A percentile compares a stretch with the other conserved stretches of the same genome.
Evolutionary conservation across 805 yeast genomes (phyloP).

Genomic region (Candida argentea): DNA sequence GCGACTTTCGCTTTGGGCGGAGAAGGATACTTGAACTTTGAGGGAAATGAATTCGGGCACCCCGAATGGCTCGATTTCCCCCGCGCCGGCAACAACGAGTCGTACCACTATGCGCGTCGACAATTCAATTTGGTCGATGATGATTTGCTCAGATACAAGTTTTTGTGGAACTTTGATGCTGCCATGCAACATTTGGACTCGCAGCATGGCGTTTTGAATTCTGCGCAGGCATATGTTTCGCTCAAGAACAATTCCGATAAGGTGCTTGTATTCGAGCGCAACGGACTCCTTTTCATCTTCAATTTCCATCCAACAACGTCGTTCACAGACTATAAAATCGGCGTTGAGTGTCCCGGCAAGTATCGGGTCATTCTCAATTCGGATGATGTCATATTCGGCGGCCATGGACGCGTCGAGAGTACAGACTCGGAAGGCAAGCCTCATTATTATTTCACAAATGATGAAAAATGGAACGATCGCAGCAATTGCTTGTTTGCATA

Average conservation of each 20-base stretch:
- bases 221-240: constrained; percentile 71
- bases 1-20: constrained; percentile 91
- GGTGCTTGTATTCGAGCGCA: constrained; percentile 81
- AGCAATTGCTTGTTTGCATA: constrained; percentile 66
- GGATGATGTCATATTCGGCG: constrained; percentile 67
- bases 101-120: constrained; percentile 89
- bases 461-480: constrained; percentile 73
- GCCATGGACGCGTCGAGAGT: constrained; percentile 55
- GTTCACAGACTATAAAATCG: constrained; percentile 78
- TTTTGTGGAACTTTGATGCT: constrained; percentile 70
- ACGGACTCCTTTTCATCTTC: constrained; percentile 74
- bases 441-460: constrained; percentile 56
- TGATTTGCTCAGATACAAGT: constrained; percentile 67
- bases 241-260: constrained; percentile 85
- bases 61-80: constrained; percentile 99
- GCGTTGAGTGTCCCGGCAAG: constrained; percentile 73
- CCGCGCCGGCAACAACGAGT: constrained; percentile 74
- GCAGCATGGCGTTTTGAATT: constrained; percentile 58
- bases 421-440: constrained; percentile 30
- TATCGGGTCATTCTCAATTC: constrained; percentile 69
- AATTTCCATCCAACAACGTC: constrained; percentile 85
- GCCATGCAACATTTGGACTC: constrained; percentile 75
- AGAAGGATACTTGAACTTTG: constrained; percentile 91
- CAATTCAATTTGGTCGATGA: constrained; percentile 86
- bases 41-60: constrained; percentile 97